These are phyloP conservation scores for Xylariaceae sp. DNA, from an alignment of 2,329 filamentous ascomycete species.

Conservation along the genomic window DNA sequence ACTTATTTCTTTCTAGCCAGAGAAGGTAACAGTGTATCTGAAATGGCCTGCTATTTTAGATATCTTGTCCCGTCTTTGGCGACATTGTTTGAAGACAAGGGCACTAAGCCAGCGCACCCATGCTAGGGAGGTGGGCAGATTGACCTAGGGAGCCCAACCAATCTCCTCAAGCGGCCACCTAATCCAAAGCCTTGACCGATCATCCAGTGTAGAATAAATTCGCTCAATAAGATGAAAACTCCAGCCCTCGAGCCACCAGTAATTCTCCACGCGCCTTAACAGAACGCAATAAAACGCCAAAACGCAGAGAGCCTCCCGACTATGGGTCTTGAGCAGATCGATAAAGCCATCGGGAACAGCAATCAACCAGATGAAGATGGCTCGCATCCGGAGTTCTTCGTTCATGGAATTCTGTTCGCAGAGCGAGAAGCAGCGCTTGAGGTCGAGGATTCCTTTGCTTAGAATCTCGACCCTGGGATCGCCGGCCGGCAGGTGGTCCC, in stretches of 20 bases:
- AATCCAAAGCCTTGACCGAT: constrained; percentile 27
- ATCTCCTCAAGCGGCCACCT: constrained; percentile 29
- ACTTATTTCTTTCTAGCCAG: no score
- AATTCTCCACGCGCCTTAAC: constrained; percentile 25
- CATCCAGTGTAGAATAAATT: constrained; percentile 26
- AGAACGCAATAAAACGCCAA: constrained; percentile 29
- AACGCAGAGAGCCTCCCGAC: constrained; percentile 24
- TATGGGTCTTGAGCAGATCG: constrained; percentile 18
- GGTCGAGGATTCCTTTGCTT: constrained; percentile 11
- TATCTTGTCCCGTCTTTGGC: no score
- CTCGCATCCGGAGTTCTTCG: constrained; percentile 21
- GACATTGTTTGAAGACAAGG: no score
- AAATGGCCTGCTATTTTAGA: no score
- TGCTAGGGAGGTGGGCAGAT: no score
- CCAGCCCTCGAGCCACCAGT: constrained; percentile 31
- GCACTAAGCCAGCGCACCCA: no score
- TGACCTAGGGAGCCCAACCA: constrained; percentile 27
- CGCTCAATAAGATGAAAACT: constrained; percentile 25
- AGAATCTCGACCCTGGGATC: constrained; percentile 17
- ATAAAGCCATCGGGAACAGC: constrained; percentile 19
- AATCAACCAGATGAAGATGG: constrained; percentile 23
- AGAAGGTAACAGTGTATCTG: no score
- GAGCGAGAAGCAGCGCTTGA: constrained; percentile 21
- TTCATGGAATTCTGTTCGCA: constrained; percentile 10
- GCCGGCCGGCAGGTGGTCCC: constrained; percentile 11